Evolutionary conservation across 257 asterid genomes (phyloP), one percentile per base, ranked within the genome.

Genomic region (Petunia secreta): DNA sequence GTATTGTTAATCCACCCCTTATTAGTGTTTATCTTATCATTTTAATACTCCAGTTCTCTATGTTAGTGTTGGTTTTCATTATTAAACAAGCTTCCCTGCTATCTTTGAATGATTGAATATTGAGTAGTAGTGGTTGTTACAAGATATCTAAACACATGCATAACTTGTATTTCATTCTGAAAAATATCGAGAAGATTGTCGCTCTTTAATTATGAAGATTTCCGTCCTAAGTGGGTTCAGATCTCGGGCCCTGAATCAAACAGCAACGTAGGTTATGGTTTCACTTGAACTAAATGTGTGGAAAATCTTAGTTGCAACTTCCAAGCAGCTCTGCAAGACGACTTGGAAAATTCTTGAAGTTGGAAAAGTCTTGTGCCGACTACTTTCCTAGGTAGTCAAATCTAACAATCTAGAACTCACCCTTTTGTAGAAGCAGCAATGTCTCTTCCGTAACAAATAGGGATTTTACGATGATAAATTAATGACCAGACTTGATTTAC

Each of bases 361-460:
- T 69, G 59, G 59, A 44, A 69, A 69, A 69, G 76, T 68, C 77
- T 69, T 63, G 71, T 25, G 2, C 48, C 71, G 34, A 64, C 71
- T 52, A 14, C 15, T 64, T 64, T 9, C 11, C 38, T 38, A 64
- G 10, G 48, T 64, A 64, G 48, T 8, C 46, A 63, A 63, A 13
- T 63, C 11, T 63, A 8, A 63, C 4, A 37, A 0, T 5, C 1
- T 13, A 65, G 4, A 40, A 39, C 25, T 39, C 40, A 15, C 13
- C 15, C 57, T 68, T 36, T 66, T 66, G 13, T 66, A 7, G 74
- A 6, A 15, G 36, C 75, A n/a, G 8, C 7, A 15, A 40, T 41
- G 7, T 66, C 75, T 16, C 4, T 4, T 16, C 76, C 44, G 10
- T 16, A 63, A 63, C 46, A 10, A 37, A 63, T 38, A 63, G 69